Base-by-base conservation (phyloP, 495 filamentous ascomycete genomes). In the Aspergillus wentii region DNA sequence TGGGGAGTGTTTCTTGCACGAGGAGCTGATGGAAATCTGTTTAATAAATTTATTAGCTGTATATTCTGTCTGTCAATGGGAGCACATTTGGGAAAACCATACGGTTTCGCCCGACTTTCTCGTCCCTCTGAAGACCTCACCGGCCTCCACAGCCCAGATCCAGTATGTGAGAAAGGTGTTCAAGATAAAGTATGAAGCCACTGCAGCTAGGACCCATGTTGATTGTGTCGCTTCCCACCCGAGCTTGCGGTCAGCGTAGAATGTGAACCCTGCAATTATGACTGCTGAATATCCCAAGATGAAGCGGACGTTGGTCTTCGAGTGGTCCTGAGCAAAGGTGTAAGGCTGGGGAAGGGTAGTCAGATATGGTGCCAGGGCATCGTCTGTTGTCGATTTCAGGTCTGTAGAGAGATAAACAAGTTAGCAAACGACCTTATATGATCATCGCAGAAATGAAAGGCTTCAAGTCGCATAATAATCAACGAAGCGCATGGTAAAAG, bases 301-400 rank as follows among this genome's bases (percentile, higher is more conserved):
- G 27, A 97, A 82, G 33, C 88, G 86, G 29, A 92, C 73, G 57
- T 96, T 88, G 50, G 79, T 78, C 30, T 90, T 80, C 41, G 56
- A 69, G 72, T 98, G 82, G 49, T 83, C 79, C 57, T 90, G 88
- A 17, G 61, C 72, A 74, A 94, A 96, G 41, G 78, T 72, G 49
- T 64, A 72, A 13, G 66, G 68, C 4, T 61, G 52, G 4, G 68
- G 64, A 27, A 96, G 82, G 14, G 76, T 82, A 60, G 78, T 87
- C 33, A 97, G 80, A 66, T 96, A 96, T 63, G 88, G 85, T n/a
- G 82, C 76, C 32, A 98, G 79, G 38, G 88, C 86, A 55, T 98
- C 92, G 71, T 98, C 92, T 53, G 83, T 86, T 14, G 89, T 94
- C 59, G 94, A 94, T 65, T 97, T 97, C 40, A 98, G 83, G 58